Conservation (phyloP, 1,284 basidiomycete genomes). For the Trametes hirsuta region DNA sequence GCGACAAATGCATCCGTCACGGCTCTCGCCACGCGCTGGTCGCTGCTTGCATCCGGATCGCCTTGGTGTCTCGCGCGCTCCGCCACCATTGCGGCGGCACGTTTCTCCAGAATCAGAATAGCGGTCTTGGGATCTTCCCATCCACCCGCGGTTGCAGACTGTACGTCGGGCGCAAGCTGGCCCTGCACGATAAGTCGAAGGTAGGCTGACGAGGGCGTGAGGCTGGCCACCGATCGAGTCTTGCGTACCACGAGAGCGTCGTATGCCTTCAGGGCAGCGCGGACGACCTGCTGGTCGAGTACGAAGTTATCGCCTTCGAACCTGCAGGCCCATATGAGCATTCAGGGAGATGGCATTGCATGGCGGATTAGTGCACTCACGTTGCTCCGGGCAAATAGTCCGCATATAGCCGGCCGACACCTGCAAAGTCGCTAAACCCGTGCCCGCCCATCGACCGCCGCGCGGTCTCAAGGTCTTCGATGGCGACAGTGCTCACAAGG, state of each 20-base stretch:
- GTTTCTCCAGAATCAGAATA: slow-evolving; percentile 59
- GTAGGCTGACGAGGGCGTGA: slow-evolving; percentile 56
- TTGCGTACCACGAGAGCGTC: slow-evolving; percentile 27
- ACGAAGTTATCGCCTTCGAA: slow-evolving; percentile 83
- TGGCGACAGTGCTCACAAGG: slow-evolving; percentile 54
- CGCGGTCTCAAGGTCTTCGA: slow-evolving; percentile 68
- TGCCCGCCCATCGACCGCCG: slow-evolving; percentile 80
- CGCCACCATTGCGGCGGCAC: slow-evolving; percentile 61
- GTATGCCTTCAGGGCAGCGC: slow-evolving; percentile 68
- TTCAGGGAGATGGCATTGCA: not conserved
- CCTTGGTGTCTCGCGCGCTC: slow-evolving; percentile 45
- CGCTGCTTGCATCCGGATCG: slow-evolving; percentile 52
- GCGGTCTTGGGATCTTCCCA: slow-evolving; percentile 40
- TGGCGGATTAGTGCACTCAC: slow-evolving; percentile 38
- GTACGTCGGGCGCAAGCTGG: slow-evolving; percentile 11
- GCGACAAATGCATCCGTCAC: slow-evolving; percentile 73
- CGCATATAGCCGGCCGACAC: slow-evolving; percentile 66
- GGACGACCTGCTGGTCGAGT: slow-evolving; percentile 72
- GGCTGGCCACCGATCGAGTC: slow-evolving; percentile 18
- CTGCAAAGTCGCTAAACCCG: slow-evolving; percentile 73
- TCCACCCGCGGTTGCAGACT: not conserved
- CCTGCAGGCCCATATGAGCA: slow-evolving; percentile 35
- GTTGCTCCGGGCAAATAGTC: slow-evolving; percentile 69
- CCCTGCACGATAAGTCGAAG: slow-evolving; percentile 49
- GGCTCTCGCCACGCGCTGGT: slow-evolving; percentile 62